These are phyloP conservation scores for Fusarium albidum DNA, from an alignment of 2,329 filamentous ascomycete genomes.

Conservation along the genomic window DNA sequence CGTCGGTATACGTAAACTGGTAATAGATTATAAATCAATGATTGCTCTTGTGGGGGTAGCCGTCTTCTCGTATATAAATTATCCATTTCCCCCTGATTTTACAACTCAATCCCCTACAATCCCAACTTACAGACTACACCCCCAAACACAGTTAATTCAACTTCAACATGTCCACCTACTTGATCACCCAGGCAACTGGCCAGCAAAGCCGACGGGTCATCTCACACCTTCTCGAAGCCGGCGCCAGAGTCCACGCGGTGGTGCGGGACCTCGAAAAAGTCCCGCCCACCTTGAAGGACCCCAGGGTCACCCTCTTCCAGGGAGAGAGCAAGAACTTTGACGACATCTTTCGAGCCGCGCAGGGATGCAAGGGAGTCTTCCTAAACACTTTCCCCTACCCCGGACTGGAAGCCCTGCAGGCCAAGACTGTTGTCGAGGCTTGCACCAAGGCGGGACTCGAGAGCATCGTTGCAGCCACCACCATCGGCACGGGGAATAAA, in stretches of 20 bases:
- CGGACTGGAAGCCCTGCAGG: slow-evolving; percentile 41
- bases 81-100: no score
- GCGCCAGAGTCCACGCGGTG: slow-evolving; percentile 46
- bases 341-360: slow-evolving; percentile 41
- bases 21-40: background rate
- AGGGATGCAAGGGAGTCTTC: slow-evolving; percentile 45
- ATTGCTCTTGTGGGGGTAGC: no score
- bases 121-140: no score
- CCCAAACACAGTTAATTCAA: no score
- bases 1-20: background rate
- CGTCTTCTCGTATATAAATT: no score
- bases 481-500: slow-evolving; percentile 31
- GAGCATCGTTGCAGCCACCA: slow-evolving; percentile 41
- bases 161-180: slow-evolving; percentile 42
- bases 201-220: slow-evolving; percentile 43
- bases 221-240: slow-evolving; percentile 45
- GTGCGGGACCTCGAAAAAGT: slow-evolving; percentile 45
- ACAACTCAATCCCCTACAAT: no score
- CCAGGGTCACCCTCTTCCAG: slow-evolving; percentile 45
- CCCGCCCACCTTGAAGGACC: slow-evolving; percentile 36
- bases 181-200: slow-evolving; percentile 47
- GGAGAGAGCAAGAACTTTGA: slow-evolving; percentile 47
- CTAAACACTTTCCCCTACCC: slow-evolving; percentile 38
- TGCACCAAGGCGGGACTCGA: slow-evolving; percentile 43
- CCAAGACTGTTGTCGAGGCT: slow-evolving; percentile 42